Base-by-base conservation (phyloP, 495 filamentous ascomycete genomes). In the Lasiosphaeria ovina region DNA sequence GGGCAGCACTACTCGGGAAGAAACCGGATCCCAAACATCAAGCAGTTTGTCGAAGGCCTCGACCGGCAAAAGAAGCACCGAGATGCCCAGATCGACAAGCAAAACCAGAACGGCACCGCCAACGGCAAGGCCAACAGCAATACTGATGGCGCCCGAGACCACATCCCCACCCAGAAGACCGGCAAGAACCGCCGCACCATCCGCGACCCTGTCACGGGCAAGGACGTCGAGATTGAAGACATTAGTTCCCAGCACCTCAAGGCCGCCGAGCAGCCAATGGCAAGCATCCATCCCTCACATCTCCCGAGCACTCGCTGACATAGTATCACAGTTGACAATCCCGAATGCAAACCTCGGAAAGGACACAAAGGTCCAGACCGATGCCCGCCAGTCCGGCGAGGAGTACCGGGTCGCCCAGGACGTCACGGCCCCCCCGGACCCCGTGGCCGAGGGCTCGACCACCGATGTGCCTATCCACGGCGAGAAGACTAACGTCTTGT, bases 391-490 rank as follows among this genome's bases (percentile, higher is more conserved):
- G 54, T 78, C 86, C 0, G 81, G 85, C 10, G 78, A 85, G 38
- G 87, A 93, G 62, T 98, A 98, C 74, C 87, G 87, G 61, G 65
- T 87, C 55, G 89, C 84, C 6, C 93, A 97, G 72, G 93, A 98
- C 69, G 76, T 94, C 57, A 97, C 93, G 3, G 89, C 93, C 3
- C 93, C 93, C 6, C 93, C 92, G 1, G 93, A 95, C 64, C 93
- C 93, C 6, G 74, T 96, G 32, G 87, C 84, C 9, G 77, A 85
- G 57, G 87, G 90, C 11, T 83, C 87, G 35, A 97, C 93, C 2
- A 90, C 89, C 8, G 93, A 98, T 73, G 91, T 98, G 6, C 93
- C 93, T 14, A 96, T 98, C 65, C 92, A 90, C 70, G 92, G 92
- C 57, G 93, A 97, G 67, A 96, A 91, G 80, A 98, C 93, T 1